phyloP scores from a whole-genome alignment of 441 rosid species.

The Gossypium schwendimanii region DNA sequence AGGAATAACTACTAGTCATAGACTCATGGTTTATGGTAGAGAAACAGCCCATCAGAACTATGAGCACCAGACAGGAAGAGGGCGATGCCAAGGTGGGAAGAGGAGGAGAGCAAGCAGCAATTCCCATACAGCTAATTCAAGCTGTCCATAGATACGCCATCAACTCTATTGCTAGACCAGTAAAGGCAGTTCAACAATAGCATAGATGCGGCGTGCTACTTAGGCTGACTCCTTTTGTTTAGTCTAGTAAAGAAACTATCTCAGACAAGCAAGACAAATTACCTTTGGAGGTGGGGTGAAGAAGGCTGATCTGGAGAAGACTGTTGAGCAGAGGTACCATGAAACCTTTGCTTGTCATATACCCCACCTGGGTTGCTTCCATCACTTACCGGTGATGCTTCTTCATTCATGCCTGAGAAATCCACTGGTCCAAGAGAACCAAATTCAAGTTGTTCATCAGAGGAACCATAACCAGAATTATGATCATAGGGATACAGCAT shows the following conservation, averaged over 20 bases:
- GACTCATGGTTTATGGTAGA: not conserved
- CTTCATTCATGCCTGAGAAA: slow-evolving; percentile 36
- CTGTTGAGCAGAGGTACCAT: slow-evolving; percentile 35
- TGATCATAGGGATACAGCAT: slow-evolving; percentile 78
- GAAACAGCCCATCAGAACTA: not conserved
- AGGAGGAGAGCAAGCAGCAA: not conserved
- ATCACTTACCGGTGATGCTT: slow-evolving; percentile 36
- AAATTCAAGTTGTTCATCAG: slow-evolving; percentile 68
- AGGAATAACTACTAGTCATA: not conserved
- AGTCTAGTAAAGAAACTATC: slow-evolving; percentile 10
- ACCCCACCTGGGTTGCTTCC: slow-evolving; percentile 38
- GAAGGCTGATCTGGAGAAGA: slow-evolving; percentile 85
- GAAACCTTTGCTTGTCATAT: slow-evolving; percentile 56
- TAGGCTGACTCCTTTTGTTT: slow-evolving; percentile 4
- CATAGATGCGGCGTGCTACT: not conserved
- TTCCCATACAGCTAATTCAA: not conserved
- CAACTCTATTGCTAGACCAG: slow-evolving; percentile 1
- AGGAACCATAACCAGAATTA: slow-evolving; percentile 42
- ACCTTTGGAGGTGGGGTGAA: slow-evolving; percentile 61
- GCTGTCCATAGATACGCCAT: not conserved
- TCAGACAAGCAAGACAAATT: slow-evolving; percentile 15
- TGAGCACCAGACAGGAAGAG: not conserved
- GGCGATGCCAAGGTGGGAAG: not conserved
- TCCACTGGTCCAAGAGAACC: slow-evolving; percentile 57
- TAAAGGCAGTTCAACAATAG: not conserved